Conservation (phyloP, 306 rosid genomes). For the Coriaria nepalensis region DNA sequence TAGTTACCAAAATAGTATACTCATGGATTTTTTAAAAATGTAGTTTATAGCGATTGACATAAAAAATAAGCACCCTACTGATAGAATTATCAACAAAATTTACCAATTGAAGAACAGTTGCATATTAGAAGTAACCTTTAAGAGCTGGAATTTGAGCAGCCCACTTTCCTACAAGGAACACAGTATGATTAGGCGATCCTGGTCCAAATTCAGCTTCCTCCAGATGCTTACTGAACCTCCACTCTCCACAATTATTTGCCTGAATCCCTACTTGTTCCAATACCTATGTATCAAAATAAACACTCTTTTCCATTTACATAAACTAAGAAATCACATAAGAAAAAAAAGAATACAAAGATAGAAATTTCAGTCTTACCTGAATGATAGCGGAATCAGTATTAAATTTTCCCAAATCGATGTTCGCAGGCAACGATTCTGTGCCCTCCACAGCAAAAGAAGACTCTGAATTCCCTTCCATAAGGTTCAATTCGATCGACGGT, state of each 20-base stretch:
- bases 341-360: neutral
- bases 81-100: too few species aligned
- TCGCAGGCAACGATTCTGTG: slow-evolving; percentile 17
- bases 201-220: slow-evolving; percentile 89
- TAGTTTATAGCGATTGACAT: too few species aligned
- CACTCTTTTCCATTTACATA: too few species aligned
- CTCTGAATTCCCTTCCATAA: slow-evolving; percentile 16
- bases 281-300: slow-evolving; percentile 25
- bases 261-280: slow-evolving; percentile 31
- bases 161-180: slow-evolving; percentile 41
- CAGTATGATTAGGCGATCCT: slow-evolving; percentile 37
- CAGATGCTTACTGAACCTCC: slow-evolving; percentile 50
- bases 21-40: too few species aligned
- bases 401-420: slow-evolving; percentile 33
- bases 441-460: slow-evolving; percentile 16
- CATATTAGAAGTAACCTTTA: too few species aligned
- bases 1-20: too few species aligned
- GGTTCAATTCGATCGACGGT: slow-evolving; percentile 43
- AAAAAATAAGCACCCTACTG: too few species aligned
- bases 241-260: slow-evolving; percentile 27
- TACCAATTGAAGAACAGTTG: too few species aligned
- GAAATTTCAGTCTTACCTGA: slow-evolving; percentile 14
- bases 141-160: slow-evolving; percentile 18
- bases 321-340: neutral
- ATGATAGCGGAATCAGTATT: slow-evolving; percentile 45